Base-by-base conservation (phyloP, 768 basidiomycete species). In the Tulasnella sp. region DNA sequence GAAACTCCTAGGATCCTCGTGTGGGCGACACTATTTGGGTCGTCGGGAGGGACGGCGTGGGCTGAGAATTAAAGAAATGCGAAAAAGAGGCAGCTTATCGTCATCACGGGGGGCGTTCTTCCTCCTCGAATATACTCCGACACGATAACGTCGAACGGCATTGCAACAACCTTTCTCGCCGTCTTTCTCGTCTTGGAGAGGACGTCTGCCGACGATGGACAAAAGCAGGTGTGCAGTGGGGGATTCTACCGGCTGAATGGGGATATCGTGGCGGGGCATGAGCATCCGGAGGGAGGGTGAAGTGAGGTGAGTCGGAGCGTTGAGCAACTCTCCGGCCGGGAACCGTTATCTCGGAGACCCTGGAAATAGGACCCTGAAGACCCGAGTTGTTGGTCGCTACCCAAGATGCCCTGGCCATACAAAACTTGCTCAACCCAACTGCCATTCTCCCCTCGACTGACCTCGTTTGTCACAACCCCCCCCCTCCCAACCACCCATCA, bases 11-110 rank as follows among this genome's bases (percentile, higher is more conserved):
- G 52, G 19, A 27, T 9, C 56, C 56, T 58, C 56, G 56, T 58
- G 56, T 58, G 56, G n/a, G 16, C n/a, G 24, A 9, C 16, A n/a
- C 3, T 18, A 18, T 56, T n/a, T n/a, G 52, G 19, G 52, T 58
- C 56, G 56, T 58, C 56, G 62, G 62, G 27, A 68, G 34, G 62
- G 62, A 36, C 62, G 62, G 62, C 62, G 62, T 68, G 62, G 62
- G 62, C 27, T 27, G 62, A 27, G 16, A 18, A 36, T 24, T 6
- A 40, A 40, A 40, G 10, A 40, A 40, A 40, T 40, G 39, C 31
- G 62, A 68, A 68, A 68, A 68, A 68, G 31, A 68, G 62, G 62
- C 62, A 68, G 62, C 62, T 68, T 68, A 68, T 68, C 62, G 62
- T 24, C 62, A 68, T 68, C 62, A 68, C 62, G 62, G 16, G 62